Evolutionary conservation across 169 alveolate species (phyloP).

Genomic region (Plasmodium relictum): DNA sequence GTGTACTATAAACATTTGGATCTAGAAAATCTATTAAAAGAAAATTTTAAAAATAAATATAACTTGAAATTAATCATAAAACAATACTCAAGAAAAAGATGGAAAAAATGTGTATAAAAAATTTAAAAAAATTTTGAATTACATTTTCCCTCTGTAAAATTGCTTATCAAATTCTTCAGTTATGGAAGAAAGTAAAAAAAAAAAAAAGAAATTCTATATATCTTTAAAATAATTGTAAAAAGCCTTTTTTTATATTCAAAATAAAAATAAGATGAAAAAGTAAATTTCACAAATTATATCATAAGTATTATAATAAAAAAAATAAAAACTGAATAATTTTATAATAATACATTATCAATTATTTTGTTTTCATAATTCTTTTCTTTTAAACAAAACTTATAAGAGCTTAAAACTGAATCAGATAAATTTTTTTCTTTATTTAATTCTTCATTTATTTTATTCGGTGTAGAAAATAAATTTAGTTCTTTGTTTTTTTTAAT

Average conservation of each 20-base stretch:
- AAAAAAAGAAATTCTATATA: background rate
- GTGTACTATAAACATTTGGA: background rate
- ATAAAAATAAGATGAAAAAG: background rate
- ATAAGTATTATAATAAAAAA: background rate
- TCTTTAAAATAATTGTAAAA: background rate
- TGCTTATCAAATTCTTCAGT: slow-evolving; percentile 18
- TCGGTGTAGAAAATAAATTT: slow-evolving; percentile 68
- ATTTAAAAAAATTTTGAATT: background rate
- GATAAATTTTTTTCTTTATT: slow-evolving; percentile 39
- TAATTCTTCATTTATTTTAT: slow-evolving; percentile 44
- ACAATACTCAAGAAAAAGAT: too few species aligned
- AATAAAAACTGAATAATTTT: background rate
- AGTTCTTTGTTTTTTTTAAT: slow-evolving; percentile 48
- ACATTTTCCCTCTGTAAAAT: slow-evolving; percentile 33
- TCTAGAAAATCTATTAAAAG: too few species aligned
- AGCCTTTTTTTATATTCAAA: background rate
- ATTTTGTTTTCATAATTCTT: slow-evolving; percentile 29
- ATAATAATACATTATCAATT: slow-evolving; percentile 22
- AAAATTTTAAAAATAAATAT: too few species aligned
- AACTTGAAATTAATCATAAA: too few species aligned
- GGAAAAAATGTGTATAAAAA: background rate
- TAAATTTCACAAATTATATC: background rate
- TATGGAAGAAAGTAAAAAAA: background rate
- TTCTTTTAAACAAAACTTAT: slow-evolving; percentile 32
- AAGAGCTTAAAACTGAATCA: slow-evolving; percentile 63